Evolutionary conservation across 345 rosid genomes (phyloP), one percentile per base, ranked within the genome.

Genomic region (Aquilaria yunnanensis): DNA sequence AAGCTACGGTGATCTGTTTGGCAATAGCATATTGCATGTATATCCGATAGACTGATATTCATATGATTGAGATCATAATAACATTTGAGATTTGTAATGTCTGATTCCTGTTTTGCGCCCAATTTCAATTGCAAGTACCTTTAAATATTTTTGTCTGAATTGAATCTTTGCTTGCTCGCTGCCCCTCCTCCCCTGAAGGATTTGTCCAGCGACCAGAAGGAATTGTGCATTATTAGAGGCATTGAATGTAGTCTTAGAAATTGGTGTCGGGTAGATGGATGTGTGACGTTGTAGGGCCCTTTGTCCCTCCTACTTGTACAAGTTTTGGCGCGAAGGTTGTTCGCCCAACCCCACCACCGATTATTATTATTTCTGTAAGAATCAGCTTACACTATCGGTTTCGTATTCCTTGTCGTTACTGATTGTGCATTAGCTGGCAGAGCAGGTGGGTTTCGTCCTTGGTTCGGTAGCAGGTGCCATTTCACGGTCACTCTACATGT

Each of bases 341-440:
- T 37, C 43, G 8, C 8, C 43, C 51, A 61, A 61, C 71, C 80
- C 79, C 77, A 78, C 79, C 61, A 60, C 13, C 31, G 70, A 72
- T 61, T 45, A 3, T 54, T 43, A 32, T 37, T 30, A 45, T 63
- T 54, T 50, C 32, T 9, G 46, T 2, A 16, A 55, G 50, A 47
- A 56, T 43, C 45, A n/a, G 30, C 30, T 3, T 51, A 37, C 43
- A 37, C 8, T 37, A 37, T 37, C n/a, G 30, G 9, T 47, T 59
- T 56, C 16, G 47, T 23, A 43, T 54, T 61, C 64, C 12, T 53
- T 71, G 78, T 72, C 77, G 59, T 64, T 63, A 54, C 37, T 54
- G 48, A 56, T 31, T 51, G 43, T 70, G 67, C 41, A 56, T 64
- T 71, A 79, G 84, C 84, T 75, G 82, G 84, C 78, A 59, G 13